Percentiles rank a stretch among this genome's conserved stretches.
These are phyloP conservation scores for Davidsoniella virescens DNA, from an alignment of 2,329 filamentous ascomycete species.

Conservation along the genomic window DNA sequence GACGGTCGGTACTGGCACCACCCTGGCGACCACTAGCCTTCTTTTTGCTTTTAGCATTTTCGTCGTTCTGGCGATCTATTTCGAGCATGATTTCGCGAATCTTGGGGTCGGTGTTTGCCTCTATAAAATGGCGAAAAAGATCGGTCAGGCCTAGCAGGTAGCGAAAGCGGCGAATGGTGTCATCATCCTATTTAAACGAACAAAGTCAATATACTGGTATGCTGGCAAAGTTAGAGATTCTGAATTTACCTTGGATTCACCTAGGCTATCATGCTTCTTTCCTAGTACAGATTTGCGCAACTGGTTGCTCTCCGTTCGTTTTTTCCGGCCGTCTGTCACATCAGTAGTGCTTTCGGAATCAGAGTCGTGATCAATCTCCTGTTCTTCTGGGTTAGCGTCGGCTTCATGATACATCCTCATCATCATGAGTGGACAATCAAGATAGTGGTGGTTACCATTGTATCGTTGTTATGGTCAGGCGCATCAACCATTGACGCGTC, in stretches of 20 bases:
- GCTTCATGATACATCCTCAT: neutral
- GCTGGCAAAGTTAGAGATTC: neutral
- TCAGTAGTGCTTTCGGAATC: constrained; percentile 81
- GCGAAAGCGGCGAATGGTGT: constrained; percentile 82
- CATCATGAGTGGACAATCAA: neutral
- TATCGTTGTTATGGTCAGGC: constrained; percentile 26
- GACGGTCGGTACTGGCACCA: constrained; percentile 61
- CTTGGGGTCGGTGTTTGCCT: constrained; percentile 87
- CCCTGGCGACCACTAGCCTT: constrained; percentile 67
- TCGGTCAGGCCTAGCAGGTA: constrained; percentile 92
- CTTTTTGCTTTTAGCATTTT: constrained; percentile 48
- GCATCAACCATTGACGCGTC: constrained; percentile 50
- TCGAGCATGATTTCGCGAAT: constrained; percentile 88
- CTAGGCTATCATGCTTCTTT: constrained; percentile 83
- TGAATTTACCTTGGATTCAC: constrained; percentile 66
- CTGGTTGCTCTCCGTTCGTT: constrained; percentile 72
- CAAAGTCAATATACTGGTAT: neutral
- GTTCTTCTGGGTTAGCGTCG: neutral
- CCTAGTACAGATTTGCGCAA: constrained; percentile 84
- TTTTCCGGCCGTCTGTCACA: constrained; percentile 56
- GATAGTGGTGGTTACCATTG: constrained; percentile 2
- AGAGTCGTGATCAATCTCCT: constrained; percentile 51
- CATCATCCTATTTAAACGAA: constrained; percentile 55
- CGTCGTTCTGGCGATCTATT: constrained; percentile 83
- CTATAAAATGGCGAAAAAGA: constrained; percentile 96